Conservation (phyloP, 31 red algal genomes). For the Endocladia muricata region DNA sequence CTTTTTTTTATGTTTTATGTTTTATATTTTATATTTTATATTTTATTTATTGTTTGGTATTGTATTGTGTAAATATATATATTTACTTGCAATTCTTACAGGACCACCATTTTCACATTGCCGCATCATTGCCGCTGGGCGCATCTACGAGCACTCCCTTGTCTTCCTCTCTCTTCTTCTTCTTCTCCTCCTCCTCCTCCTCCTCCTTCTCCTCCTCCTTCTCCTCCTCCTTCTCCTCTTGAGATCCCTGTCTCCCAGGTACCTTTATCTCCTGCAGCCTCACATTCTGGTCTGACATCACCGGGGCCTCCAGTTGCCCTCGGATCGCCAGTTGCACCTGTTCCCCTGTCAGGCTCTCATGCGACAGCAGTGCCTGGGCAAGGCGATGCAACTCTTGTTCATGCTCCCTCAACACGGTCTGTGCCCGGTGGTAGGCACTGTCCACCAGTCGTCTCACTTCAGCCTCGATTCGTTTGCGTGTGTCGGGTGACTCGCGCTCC, state of each 20-base stretch:
- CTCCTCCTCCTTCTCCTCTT: not conserved
- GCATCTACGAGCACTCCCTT: no score
- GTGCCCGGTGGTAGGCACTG: constrained; percentile 70
- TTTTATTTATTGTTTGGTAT: no score
- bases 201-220: not conserved
- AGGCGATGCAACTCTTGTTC: constrained; percentile 83
- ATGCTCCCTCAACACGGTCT: constrained; percentile 64
- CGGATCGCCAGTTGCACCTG: constrained; percentile 69
- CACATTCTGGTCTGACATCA: no score
- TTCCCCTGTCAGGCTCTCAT: constrained; percentile 90
- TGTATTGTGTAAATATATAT: no score
- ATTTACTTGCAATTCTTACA: no score
- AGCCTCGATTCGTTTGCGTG: constrained; percentile 66
- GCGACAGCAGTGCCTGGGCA: constrained; percentile 77
- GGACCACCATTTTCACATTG: no score
- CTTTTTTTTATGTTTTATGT: no score
- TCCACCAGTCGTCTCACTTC: constrained; percentile 86
- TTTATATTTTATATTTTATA: no score
- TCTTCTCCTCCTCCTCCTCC: not conserved
- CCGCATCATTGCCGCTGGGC: no score
- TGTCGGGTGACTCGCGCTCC: constrained; percentile 68
- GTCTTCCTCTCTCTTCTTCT: not conserved
- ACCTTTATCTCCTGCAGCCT: no score
- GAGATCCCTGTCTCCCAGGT: no score
- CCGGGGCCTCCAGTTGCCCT: constrained; percentile 32